Evolutionary conservation across 441 rosid genomes (phyloP).

Genomic region (Adansonia gregorii): DNA sequence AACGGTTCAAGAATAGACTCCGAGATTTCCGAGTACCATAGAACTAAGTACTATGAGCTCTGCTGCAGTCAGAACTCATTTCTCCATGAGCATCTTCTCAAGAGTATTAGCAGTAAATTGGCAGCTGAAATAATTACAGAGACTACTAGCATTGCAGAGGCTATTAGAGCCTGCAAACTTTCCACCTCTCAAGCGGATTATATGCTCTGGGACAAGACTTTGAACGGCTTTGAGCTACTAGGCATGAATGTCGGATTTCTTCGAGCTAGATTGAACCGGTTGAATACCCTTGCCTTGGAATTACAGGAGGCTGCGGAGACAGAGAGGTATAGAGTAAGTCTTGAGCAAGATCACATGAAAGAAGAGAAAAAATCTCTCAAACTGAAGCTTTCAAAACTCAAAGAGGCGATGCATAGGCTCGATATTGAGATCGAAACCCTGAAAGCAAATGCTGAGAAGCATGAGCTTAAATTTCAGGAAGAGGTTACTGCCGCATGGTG

Average conservation of each 20-base stretch:
- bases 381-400: constrained; percentile 34
- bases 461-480: constrained; percentile 34
- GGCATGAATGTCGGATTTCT: constrained; percentile 52
- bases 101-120: constrained; percentile 44
- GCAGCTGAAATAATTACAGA: constrained; percentile 45
- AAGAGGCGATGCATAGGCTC: constrained; percentile 27
- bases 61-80: constrained; percentile 43
- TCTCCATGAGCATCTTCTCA: constrained; percentile 45
- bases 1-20: constrained; percentile 42
- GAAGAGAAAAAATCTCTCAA: constrained; percentile 35
- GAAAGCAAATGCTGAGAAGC: constrained; percentile 6
- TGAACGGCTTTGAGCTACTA: constrained; percentile 40
- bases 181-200: constrained; percentile 32
- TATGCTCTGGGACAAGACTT: constrained; percentile 39
- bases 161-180: constrained; percentile 44
- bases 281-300: constrained; percentile 32
- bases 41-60: constrained; percentile 47
- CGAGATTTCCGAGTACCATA: constrained; percentile 39
- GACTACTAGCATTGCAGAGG: constrained; percentile 48
- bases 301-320: constrained; percentile 11
- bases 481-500: constrained; percentile 43
- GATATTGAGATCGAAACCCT: constrained; percentile 31
- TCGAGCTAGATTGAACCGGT: constrained; percentile 32
- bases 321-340: constrained; percentile 31
- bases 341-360: constrained; percentile 26